Conservation (phyloP, 495 filamentous ascomycete genomes). For the Lepraria neglecta region DNA sequence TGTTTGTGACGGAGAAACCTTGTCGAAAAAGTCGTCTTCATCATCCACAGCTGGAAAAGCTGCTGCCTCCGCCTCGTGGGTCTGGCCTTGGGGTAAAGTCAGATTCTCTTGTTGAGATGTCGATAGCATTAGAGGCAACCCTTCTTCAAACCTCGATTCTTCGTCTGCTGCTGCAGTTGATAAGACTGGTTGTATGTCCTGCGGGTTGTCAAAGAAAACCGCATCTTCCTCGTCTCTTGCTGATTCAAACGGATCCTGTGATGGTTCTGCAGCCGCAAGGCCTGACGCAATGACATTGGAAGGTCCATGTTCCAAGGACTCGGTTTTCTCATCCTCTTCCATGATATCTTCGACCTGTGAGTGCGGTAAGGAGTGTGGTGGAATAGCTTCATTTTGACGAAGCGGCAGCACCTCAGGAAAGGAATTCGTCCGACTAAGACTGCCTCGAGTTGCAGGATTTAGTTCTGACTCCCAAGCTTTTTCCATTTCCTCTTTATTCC, state of each 20-base stretch:
- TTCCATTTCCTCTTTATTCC: slow-evolving; percentile 7
- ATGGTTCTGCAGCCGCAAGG: slow-evolving; percentile 21
- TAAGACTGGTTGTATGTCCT: slow-evolving; percentile 13
- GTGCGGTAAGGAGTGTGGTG: slow-evolving; percentile 30
- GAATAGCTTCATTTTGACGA: slow-evolving; percentile 24
- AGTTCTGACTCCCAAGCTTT: slow-evolving; percentile 8
- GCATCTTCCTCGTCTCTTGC: slow-evolving; percentile 26
- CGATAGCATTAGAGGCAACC: slow-evolving; percentile 47
- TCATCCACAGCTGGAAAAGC: neutral
- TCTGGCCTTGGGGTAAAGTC: slow-evolving; percentile 14
- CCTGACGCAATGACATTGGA: slow-evolving; percentile 26
- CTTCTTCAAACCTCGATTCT: slow-evolving; percentile 54
- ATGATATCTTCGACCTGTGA: slow-evolving; percentile 43
- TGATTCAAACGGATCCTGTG: slow-evolving; percentile 36
- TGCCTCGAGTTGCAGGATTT: neutral
- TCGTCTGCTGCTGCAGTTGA: slow-evolving; percentile 26
- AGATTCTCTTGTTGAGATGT: neutral
- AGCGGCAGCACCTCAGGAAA: slow-evolving; percentile 51
- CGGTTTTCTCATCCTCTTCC: slow-evolving; percentile 35
- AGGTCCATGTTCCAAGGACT: slow-evolving; percentile 17
- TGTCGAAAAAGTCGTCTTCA: slow-evolving; percentile 34
- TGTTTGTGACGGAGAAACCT: slow-evolving; percentile 35
- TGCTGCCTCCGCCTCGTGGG: slow-evolving; percentile 20
- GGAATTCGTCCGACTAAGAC: slow-evolving; percentile 48
- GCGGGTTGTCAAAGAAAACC: slow-evolving; percentile 21